Evolutionary conservation across 2,329 filamentous ascomycete genomes (phyloP), one percentile per base, ranked within the genome.

Genomic region (Balansia obtecta): DNA sequence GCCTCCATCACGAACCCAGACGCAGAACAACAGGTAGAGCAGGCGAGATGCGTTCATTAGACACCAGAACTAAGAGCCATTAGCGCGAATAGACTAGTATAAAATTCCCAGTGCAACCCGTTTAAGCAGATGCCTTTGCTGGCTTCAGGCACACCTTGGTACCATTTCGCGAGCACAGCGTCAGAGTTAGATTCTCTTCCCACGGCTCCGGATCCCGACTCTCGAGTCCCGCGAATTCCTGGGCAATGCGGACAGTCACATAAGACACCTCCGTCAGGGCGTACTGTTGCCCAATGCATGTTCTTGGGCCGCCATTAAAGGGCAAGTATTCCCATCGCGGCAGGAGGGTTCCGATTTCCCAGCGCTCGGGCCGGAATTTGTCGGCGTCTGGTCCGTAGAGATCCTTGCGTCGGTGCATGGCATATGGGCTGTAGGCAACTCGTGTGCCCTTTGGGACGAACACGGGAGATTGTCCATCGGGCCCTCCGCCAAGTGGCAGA

Each of bases 401-500:
- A 18, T 68, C 64, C 13, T 55, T 55, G 4, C 61, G 55, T 3
- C 68, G 61, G 48, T 72, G 70, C 62, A 72, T 66, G 1, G 57
- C 30, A 55, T 71, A 74, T 1, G 69, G 61, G 52, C 56, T 64
- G 55, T 71, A 75, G 4, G 55, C 57, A 13, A 74, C 65, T 0
- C 60, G 51, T 1, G 66, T 65, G n/a, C 73, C 74, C 46, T 72
- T 72, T 6, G 63, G 63, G 2, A 79, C 66, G 52, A 72, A 71
- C 15, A 80, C 58, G 0, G 76, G 74, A 0, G 63, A 61, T 12
- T 55, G 59, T 13, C 72, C 69, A 45, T 75, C 66, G 1, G 62
- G 59, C 0, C 76, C 76, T 41, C 76, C 76, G 18, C 76, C 76
- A 0, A 63, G 55, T 1, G 76, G 76, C 0, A 79, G 63, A 0